Conservation (phyloP, 2,329 filamentous ascomycete genomes). For the Diaporthe citriasiana region DNA sequence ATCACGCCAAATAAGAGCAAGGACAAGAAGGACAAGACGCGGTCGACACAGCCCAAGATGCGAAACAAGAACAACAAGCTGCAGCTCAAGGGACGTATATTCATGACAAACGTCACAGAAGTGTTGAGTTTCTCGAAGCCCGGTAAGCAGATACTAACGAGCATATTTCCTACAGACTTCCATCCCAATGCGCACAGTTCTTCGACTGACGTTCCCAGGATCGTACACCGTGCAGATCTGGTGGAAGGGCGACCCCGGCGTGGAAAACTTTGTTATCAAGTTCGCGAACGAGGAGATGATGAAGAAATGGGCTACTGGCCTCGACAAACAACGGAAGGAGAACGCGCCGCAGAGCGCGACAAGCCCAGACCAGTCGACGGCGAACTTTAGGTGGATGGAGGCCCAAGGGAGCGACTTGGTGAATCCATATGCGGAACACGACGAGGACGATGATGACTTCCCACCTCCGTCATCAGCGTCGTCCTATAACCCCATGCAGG, state of each 20-base stretch:
- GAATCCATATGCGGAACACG: conserved; percentile 83
- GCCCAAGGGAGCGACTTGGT: conserved; percentile 76
- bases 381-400: conserved; percentile 86
- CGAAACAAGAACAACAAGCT: conserved; percentile 82
- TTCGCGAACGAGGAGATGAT: conserved; percentile 93
- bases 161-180: not conserved
- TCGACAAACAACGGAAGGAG: conserved; percentile 82
- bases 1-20: conserved; percentile 86
- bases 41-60: conserved; percentile 67
- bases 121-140: conserved; percentile 89
- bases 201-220: conserved; percentile 65
- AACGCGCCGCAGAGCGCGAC: conserved; percentile 64
- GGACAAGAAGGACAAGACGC: conserved; percentile 79
- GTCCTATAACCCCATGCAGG: conserved; percentile 50
- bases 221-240: conserved; percentile 97
- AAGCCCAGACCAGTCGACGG: conserved; percentile 66
- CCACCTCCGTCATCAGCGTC: conserved; percentile 43
- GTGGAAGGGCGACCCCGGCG: conserved; percentile 96
- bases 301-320: conserved; percentile 89
- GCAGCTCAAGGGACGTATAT: conserved; percentile 96
- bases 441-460: conserved; percentile 73
- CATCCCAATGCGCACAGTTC: conserved; percentile 29
- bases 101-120: conserved; percentile 99
- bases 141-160: conserved; percentile 69
- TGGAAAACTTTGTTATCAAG: conserved; percentile 96